Evolutionary conservation across 2,329 filamentous ascomycete species (phyloP).

Genomic region (Neophaeococcomyces aloes): DNA sequence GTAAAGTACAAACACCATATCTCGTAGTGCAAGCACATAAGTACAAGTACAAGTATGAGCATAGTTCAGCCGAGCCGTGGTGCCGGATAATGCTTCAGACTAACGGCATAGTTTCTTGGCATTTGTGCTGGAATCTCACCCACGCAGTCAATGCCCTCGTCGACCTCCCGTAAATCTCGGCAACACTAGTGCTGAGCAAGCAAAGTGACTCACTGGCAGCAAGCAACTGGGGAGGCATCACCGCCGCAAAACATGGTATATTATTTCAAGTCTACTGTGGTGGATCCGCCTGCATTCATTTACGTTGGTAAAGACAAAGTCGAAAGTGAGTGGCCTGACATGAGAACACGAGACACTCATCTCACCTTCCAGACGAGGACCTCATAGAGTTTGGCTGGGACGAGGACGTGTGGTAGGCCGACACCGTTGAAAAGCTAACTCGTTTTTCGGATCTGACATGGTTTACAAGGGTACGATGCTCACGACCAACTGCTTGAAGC

Average conservation of each 20-base stretch:
- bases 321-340: slow-evolving; percentile 59
- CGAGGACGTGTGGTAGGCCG: slow-evolving; percentile 74
- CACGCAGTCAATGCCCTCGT: no score
- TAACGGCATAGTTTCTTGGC: no score
- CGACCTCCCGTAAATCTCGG: no score
- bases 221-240: not conserved
- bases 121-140: no score
- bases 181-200: no score
- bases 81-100: no score
- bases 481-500: not conserved
- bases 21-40: not conserved
- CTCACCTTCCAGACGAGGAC: slow-evolving; percentile 65
- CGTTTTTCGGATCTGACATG: slow-evolving; percentile 5
- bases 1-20: not conserved
- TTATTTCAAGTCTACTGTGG: slow-evolving; percentile 82
- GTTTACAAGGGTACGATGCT: slow-evolving; percentile 12
- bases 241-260: slow-evolving; percentile 62
- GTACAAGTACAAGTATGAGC: no score
- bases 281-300: slow-evolving; percentile 72
- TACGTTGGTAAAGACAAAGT: slow-evolving; percentile 99
- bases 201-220: not conserved
- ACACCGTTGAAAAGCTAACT: not conserved
- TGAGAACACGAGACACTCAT: not conserved
- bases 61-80: no score
- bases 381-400: slow-evolving; percentile 91